These are phyloP conservation scores for Glycine tomentella DNA, from an alignment of 306 rosid genomes.

Conservation along the genomic window DNA sequence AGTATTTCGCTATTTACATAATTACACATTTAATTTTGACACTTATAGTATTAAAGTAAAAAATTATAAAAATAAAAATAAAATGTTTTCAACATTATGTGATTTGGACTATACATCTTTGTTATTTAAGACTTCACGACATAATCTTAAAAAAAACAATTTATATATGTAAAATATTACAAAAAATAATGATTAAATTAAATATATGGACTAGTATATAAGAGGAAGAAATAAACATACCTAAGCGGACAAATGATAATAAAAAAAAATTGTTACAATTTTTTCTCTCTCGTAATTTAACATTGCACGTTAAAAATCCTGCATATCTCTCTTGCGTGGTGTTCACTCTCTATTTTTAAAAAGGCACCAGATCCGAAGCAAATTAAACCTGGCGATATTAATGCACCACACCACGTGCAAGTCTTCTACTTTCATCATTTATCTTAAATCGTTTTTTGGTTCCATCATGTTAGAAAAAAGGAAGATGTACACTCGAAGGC, in stretches of 20 bases:
- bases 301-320: slow-evolving; percentile 16
- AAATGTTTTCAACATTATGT: no score
- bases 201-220: no score
- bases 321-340: slow-evolving; percentile 33
- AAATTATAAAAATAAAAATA: no score
- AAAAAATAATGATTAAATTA: no score
- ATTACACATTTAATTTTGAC: neutral
- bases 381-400: slow-evolving; percentile 43
- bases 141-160: no score
- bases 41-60: no score
- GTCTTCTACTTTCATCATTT: slow-evolving; percentile 51
- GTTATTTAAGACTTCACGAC: neutral
- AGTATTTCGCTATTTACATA: no score
- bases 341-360: slow-evolving; percentile 28
- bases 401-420: slow-evolving; percentile 65
- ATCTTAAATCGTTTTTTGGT: slow-evolving; percentile 22
- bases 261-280: no score
- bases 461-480: slow-evolving; percentile 25
- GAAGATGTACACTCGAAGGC: slow-evolving; percentile 18
- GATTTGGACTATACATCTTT: no score
- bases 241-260: no score
- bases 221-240: no score
- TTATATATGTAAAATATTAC: no score
- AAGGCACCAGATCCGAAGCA: slow-evolving; percentile 85
- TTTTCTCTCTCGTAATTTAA: neutral